phyloP scores from a whole-genome alignment of 331 rosid species.

The Prunus yedoensis region DNA sequence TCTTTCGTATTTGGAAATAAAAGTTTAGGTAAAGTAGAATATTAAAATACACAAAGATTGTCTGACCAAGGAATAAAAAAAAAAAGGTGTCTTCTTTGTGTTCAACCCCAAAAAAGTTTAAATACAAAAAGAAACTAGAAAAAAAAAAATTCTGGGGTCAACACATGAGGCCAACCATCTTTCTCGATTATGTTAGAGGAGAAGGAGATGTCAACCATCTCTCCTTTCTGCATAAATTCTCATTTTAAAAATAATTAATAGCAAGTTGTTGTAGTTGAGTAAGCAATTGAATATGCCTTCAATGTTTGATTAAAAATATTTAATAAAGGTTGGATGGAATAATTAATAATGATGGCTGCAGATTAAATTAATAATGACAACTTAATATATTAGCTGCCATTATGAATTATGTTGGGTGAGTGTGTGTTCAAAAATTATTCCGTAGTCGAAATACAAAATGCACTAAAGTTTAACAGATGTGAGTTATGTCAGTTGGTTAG shows the following conservation, averaged over 20 bases:
- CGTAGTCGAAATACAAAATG: no score
- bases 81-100: not conserved
- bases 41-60: not conserved
- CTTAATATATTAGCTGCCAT: not conserved
- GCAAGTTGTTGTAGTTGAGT: not conserved
- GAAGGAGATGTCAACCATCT: not conserved
- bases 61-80: not conserved
- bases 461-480: no score
- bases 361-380: not conserved
- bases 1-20: conserved; percentile 2
- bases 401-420: not conserved
- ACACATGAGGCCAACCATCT: not conserved
- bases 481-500: no score
- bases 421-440: no score
- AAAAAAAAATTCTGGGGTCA: not conserved
- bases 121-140: not conserved
- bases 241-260: not conserved
- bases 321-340: not conserved
- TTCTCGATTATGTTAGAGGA: no score
- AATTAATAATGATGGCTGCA: not conserved
- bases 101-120: not conserved
- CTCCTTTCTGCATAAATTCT: not conserved
- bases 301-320: not conserved
- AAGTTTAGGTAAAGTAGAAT: not conserved
- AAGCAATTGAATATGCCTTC: not conserved